These are phyloP conservation scores for Pseudopithomyces maydicus DNA, from an alignment of 2,329 filamentous ascomycete genomes.

Conservation along the genomic window DNA sequence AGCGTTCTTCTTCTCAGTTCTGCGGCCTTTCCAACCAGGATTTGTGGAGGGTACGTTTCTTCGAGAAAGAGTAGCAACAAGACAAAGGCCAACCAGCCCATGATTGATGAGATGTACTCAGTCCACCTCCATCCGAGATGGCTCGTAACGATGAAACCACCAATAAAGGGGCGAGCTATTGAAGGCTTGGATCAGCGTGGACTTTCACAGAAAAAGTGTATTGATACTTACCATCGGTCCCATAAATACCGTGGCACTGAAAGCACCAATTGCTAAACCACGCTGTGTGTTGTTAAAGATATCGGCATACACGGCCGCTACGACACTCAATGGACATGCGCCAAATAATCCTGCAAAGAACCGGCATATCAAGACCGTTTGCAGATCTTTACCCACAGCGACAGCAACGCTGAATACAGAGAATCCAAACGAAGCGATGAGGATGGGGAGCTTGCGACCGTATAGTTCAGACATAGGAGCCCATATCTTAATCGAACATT, in stretches of 20 bases:
- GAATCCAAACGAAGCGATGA: slow-evolving; percentile 57
- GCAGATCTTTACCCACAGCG: slow-evolving; percentile 57
- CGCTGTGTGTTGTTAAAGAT: slow-evolving; percentile 57
- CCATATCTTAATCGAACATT: slow-evolving; percentile 31
- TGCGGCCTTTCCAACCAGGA: slow-evolving; percentile 61
- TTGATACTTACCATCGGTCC: slow-evolving; percentile 48
- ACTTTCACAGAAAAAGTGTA: slow-evolving; percentile 46
- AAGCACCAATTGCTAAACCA: slow-evolving; percentile 54
- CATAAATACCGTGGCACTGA: slow-evolving; percentile 55
- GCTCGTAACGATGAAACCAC: slow-evolving; percentile 57
- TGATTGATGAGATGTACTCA: slow-evolving; percentile 59
- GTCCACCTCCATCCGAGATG: slow-evolving; percentile 62
- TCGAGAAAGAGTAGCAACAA: slow-evolving; percentile 59
- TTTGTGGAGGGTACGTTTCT: slow-evolving; percentile 64
- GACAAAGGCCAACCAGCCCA: slow-evolving; percentile 58
- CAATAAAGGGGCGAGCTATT: slow-evolving; percentile 55
- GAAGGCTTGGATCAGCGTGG: background rate
- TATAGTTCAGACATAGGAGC: slow-evolving; percentile 60
- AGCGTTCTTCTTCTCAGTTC: slow-evolving; percentile 60
- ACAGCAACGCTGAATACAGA: slow-evolving; percentile 56
- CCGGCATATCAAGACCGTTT: slow-evolving; percentile 58
- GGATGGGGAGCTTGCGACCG: slow-evolving; percentile 56
- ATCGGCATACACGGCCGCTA: slow-evolving; percentile 62
- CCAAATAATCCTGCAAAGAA: slow-evolving; percentile 61
- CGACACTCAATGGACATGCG: slow-evolving; percentile 57